A percentile compares a stretch with the other conserved stretches of the same genome.
These are phyloP conservation scores for Umbelopsis sp. DNA, from an alignment of 192 early-diverging fungal genomes.

Conservation along the genomic window DNA sequence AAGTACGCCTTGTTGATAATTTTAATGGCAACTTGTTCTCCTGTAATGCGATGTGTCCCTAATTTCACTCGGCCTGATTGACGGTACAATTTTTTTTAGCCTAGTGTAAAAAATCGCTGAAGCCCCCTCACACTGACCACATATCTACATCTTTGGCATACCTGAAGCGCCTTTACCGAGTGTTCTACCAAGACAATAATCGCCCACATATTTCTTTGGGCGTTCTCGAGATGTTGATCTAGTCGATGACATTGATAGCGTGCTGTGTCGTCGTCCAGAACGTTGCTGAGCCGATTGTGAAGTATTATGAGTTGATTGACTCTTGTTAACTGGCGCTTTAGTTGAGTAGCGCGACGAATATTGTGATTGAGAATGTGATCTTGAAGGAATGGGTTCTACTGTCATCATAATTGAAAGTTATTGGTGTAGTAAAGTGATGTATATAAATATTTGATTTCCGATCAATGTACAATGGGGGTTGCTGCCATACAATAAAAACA, in stretches of 20 bases:
- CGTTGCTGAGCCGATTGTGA: neutral
- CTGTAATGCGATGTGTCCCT: conserved; percentile 46
- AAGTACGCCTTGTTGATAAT: conserved; percentile 54
- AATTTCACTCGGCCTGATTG: conserved; percentile 52
- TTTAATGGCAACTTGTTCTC: conserved; percentile 56
- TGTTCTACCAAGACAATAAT: conserved; percentile 53
- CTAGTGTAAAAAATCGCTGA: too few relatives aligned
- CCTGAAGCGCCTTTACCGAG: conserved; percentile 58
- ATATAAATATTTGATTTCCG: neutral
- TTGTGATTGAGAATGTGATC: conserved; percentile 14
- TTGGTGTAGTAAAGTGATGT: neutral
- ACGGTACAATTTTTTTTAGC: neutral
- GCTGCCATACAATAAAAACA: conserved; percentile 4
- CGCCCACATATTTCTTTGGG: conserved; percentile 47
- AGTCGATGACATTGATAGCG: conserved; percentile 4
- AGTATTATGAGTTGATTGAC: neutral
- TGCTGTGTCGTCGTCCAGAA: neutral
- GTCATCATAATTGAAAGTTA: neutral
- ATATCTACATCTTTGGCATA: conserved; percentile 20
- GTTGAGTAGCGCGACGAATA: conserved; percentile 11
- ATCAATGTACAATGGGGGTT: neutral
- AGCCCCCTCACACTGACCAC: too few relatives aligned
- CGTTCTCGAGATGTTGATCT: conserved; percentile 32
- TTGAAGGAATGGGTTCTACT: conserved; percentile 18
- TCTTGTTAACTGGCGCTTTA: neutral